Base-by-base conservation (phyloP, 202 grass and related monocot genomes). In the Schoenoplectus triqueter region DNA sequence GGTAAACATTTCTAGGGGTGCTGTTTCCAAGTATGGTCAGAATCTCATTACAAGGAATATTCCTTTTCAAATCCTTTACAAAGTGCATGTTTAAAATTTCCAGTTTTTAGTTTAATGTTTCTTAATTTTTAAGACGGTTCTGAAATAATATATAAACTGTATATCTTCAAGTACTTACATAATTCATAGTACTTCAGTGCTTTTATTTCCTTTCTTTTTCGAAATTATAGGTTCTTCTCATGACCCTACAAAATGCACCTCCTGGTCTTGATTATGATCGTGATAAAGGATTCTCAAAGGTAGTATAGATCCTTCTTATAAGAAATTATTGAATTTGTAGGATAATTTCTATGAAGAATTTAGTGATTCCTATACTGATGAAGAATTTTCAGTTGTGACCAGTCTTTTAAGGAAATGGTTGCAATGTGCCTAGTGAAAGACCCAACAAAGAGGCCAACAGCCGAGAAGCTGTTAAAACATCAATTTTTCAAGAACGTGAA, bases 361-460 rank as follows among this genome's bases (percentile, higher is more conserved):
- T 89, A 81, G 85, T 79, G 40, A 83, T 72, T 86, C 84, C 63
- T 83, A 73, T 85, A 87, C 88, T 94, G 84, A 94, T 80, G 84
- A 94, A 78, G 41, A 75, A 90, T 91, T 90, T 92, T 94, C 84
- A 89, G 86, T 87, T 92, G 86, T 91, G 85, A 68, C 64, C 96
- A 99, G 96, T 93, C 93, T 85, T 99, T 99, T 96, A 99, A 99
- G 85, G 96, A 99, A 88, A 99, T 99, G 96, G 92, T 99, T 78
- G 96, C 96, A 46, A 99, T 99, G 96, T 99, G 93, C 85, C 86
- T 99, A 86, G 93, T 95, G 41, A 99, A 99, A 95, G 96, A 99
- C 87, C 96, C 93, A 95, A 89, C 93, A 87, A 99, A 96, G 91
- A 99, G 96, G 64, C 96, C 96, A 82, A 96, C 93, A 71, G 90